Conservation (phyloP, 2,329 filamentous ascomycete genomes). For the Zymoseptoria ardabiliae region DNA sequence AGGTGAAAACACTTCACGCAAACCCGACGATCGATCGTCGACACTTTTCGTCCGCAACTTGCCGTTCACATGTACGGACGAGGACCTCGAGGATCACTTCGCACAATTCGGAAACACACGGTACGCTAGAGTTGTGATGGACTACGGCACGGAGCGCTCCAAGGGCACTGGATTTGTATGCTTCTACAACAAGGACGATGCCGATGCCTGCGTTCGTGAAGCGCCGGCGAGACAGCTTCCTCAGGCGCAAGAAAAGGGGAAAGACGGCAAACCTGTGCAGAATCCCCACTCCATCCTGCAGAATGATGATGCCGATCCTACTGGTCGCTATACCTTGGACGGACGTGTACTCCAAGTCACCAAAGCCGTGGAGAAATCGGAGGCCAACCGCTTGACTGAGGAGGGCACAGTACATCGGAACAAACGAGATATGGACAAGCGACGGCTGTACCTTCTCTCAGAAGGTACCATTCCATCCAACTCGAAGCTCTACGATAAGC, state of each 20-base stretch:
- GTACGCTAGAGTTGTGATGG: constrained; percentile 86
- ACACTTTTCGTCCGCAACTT: constrained; percentile 92
- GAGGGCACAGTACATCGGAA: constrained; percentile 57
- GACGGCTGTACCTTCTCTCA: constrained; percentile 75
- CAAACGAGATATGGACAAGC: constrained; percentile 75
- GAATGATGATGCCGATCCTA: constrained; percentile 72
- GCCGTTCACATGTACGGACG: constrained; percentile 80
- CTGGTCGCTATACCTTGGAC: constrained; percentile 82
- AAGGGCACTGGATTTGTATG: constrained; percentile 93
- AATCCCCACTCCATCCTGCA: constrained; percentile 77
- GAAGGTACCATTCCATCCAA: constrained; percentile 78
- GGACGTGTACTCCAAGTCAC: constrained; percentile 79
- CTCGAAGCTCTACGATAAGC: constrained; percentile 66
- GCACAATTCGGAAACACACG: constrained; percentile 77
- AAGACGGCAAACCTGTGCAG: constrained; percentile 19
- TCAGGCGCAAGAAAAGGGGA: constrained; percentile 18
- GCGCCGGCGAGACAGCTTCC: constrained; percentile 54
- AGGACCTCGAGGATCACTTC: constrained; percentile 78
- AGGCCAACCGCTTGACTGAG: constrained; percentile 69
- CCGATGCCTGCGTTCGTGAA: constrained; percentile 64
- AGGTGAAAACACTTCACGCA: constrained; percentile 36
- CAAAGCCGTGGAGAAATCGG: constrained; percentile 74
- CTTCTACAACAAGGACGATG: constrained; percentile 73
- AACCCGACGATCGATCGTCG: constrained; percentile 56
- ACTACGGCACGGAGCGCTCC: constrained; percentile 75